Conservation (phyloP, 2,329 filamentous ascomycete genomes). For the Epichloe brachyelytri region DNA sequence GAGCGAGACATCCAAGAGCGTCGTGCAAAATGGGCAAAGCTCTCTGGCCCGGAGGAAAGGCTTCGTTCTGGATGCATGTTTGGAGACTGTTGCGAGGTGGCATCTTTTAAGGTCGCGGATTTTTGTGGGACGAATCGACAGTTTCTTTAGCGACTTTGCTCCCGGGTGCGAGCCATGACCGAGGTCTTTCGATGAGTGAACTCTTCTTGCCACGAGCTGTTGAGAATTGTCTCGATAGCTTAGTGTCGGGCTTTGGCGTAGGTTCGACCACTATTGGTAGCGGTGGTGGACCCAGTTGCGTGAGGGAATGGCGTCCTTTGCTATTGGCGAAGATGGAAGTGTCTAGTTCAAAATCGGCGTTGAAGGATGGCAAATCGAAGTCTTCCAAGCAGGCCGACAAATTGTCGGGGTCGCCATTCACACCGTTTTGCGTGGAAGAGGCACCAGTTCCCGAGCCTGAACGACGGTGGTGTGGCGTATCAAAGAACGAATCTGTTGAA, state of each 20-base stretch:
- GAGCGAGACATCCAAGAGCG: slow-evolving; percentile 7
- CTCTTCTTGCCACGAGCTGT: slow-evolving; percentile 26
- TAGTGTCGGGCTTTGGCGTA: background rate
- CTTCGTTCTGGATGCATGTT: slow-evolving; percentile 22
- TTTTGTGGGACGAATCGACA: slow-evolving; percentile 8
- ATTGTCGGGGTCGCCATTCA: background rate
- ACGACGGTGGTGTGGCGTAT: background rate
- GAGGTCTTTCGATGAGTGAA: slow-evolving; percentile 35
- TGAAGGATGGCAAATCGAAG: slow-evolving; percentile 41
- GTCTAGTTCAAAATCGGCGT: slow-evolving; percentile 36
- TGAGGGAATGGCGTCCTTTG: background rate
- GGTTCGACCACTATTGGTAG: background rate
- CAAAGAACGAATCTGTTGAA: background rate
- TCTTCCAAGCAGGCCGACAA: slow-evolving; percentile 18
- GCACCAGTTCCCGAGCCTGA: background rate
- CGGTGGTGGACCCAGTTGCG: slow-evolving; percentile 7
- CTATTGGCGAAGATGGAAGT: slow-evolving; percentile 28
- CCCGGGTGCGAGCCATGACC: slow-evolving; percentile 36
- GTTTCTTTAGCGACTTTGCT: slow-evolving; percentile 26
- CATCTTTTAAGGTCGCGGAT: background rate
- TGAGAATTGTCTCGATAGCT: slow-evolving; percentile 7
- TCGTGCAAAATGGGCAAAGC: slow-evolving; percentile 25
- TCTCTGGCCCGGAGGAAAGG: slow-evolving; percentile 28
- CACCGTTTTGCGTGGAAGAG: background rate
- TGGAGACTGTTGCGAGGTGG: background rate